These are phyloP conservation scores for Venturiaceae sp. DNA, from an alignment of 2,329 filamentous ascomycete species.

Conservation along the genomic window DNA sequence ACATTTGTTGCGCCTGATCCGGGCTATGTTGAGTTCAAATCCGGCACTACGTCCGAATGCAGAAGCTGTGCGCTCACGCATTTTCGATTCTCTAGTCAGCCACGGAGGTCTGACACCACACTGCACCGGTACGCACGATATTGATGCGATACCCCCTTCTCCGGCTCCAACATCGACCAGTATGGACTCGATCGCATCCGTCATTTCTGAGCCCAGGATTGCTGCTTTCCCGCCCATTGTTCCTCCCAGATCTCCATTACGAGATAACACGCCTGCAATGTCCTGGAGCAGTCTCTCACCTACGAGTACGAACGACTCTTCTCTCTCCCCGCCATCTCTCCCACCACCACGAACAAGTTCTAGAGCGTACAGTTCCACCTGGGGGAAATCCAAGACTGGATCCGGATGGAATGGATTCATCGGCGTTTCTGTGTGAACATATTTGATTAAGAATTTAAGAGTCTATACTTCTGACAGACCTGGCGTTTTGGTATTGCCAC, in stretches of 20 bases:
- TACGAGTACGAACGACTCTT: neutral
- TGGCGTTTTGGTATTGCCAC: neutral
- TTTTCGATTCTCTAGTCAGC: conserved; percentile 17
- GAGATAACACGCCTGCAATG: neutral
- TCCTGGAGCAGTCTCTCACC: neutral
- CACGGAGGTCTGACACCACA: conserved; percentile 16
- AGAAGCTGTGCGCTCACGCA: conserved; percentile 28
- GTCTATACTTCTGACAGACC: neutral
- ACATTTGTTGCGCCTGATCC: conserved; percentile 28
- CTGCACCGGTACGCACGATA: neutral
- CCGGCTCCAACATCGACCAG: neutral
- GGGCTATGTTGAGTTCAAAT: conserved; percentile 31
- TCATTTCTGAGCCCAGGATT: neutral
- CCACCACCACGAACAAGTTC: neutral
- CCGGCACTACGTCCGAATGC: conserved; percentile 31
- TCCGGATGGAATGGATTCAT: neutral
- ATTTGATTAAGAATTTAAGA: no score
- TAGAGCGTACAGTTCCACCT: neutral
- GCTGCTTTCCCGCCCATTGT: neutral
- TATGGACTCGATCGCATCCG: neutral
- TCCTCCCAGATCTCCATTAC: neutral
- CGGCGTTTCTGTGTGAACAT: neutral
- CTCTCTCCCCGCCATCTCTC: neutral
- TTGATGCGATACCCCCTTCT: neutral
- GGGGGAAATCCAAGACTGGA: neutral